Conservation (phyloP, 805 yeast genomes). For the Zygosaccharomyces bisporus region DNA sequence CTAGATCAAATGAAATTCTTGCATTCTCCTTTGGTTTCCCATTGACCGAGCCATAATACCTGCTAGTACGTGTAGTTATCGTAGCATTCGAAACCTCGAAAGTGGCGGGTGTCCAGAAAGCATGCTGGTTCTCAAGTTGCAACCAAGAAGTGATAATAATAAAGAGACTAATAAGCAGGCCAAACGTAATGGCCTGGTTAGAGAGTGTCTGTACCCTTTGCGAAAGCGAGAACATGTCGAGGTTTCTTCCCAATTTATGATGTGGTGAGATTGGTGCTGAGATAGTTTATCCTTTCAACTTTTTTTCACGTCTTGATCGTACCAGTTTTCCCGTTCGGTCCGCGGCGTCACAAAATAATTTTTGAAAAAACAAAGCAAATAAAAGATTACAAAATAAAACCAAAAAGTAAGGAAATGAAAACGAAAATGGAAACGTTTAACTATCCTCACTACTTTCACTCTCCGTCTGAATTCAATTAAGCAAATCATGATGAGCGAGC, state of each 20-base stretch:
- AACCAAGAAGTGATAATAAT: conserved; percentile 46
- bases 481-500: conserved; percentile 7
- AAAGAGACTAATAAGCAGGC: conserved; percentile 44
- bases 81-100: conserved; percentile 38
- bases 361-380: background rate
- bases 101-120: conserved; percentile 41
- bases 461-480: too few species aligned
- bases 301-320: background rate
- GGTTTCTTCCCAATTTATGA: background rate
- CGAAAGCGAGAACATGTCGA: conserved; percentile 40
- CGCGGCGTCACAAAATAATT: conserved; percentile 5
- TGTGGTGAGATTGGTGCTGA: background rate
- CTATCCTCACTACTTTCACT: too few species aligned
- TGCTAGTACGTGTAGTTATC: conserved; percentile 50
- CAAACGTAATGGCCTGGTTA: conserved; percentile 52
- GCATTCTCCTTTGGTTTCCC: conserved; percentile 75
- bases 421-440: too few species aligned
- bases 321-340: background rate
- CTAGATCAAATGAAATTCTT: conserved; percentile 66
- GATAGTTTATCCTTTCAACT: background rate
- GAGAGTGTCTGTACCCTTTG: conserved; percentile 49
- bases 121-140: conserved; percentile 47
- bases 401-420: too few species aligned
- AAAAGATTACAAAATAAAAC: background rate
- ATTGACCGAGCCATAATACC: conserved; percentile 62